These are phyloP conservation scores for Pyrenophora teres DNA, from an alignment of 2,329 filamentous ascomycete genomes.

Conservation along the genomic window DNA sequence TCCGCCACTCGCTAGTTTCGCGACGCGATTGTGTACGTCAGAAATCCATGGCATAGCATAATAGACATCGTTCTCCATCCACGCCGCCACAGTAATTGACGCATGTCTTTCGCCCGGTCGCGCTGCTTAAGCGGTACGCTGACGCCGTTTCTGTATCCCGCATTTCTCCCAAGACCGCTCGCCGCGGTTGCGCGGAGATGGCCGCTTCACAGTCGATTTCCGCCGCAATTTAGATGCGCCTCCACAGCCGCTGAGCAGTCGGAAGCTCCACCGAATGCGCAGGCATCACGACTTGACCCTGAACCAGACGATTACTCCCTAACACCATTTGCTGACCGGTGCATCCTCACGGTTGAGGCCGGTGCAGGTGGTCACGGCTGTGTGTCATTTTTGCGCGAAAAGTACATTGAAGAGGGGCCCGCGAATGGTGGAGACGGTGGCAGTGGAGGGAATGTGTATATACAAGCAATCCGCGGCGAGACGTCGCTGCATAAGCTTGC, in stretches of 20 bases:
- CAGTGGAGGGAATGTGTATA: constrained; percentile 88
- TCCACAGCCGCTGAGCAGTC: constrained; percentile 24
- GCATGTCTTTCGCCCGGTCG: constrained; percentile 40
- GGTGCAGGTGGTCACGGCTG: constrained; percentile 89
- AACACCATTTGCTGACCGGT: constrained; percentile 85
- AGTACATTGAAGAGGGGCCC: constrained; percentile 84
- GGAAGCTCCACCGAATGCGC: constrained; percentile 15
- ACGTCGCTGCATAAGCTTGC: constrained; percentile 93
- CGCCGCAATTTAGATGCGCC: constrained; percentile 34
- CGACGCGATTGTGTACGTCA: constrained; percentile 5
- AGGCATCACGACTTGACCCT: constrained; percentile 67
- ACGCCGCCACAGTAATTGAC: constrained; percentile 13
- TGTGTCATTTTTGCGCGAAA: constrained; percentile 90
- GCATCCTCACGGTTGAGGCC: constrained; percentile 74
- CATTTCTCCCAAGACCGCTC: constrained; percentile 37
- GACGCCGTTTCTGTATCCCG: constrained; percentile 54
- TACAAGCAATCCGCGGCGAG: constrained; percentile 88
- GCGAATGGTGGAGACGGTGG: constrained; percentile 95
- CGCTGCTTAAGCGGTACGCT: constrained; percentile 42
- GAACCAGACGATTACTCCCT: constrained; percentile 81
- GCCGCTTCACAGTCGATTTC: constrained; percentile 18
- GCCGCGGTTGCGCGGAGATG: constrained; percentile 27
- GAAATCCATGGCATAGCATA: neutral
- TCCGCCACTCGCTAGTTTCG: constrained; percentile 8
- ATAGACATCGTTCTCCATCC: neutral